phyloP scores from a whole-genome alignment of 306 rosid genomes.

The Rubus parviflorus region DNA sequence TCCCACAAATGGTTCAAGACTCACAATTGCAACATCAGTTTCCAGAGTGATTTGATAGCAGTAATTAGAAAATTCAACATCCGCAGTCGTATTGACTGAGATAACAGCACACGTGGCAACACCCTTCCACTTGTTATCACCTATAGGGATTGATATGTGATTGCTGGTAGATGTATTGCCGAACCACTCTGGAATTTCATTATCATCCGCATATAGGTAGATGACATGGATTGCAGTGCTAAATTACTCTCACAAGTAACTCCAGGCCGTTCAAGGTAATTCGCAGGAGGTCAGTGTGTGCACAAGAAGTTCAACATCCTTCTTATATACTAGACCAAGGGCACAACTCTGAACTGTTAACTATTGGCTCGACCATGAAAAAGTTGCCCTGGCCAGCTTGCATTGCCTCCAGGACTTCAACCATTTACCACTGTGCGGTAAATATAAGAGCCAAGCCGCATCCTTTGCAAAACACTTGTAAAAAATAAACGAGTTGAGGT shows the following conservation, averaged over 20 bases:
- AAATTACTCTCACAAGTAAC: not conserved
- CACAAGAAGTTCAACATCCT: conserved; percentile 1
- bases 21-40: not conserved
- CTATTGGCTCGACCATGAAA: not conserved
- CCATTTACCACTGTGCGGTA: not conserved
- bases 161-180: not conserved
- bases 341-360: not conserved
- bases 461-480: not conserved
- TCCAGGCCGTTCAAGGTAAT: not conserved
- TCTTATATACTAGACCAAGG: not conserved
- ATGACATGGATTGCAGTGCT: not conserved
- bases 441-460: not conserved
- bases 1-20: not conserved
- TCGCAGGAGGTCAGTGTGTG: not conserved
- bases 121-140: not conserved
- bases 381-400: not conserved
- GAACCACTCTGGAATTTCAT: not conserved
- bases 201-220: too few relatives aligned
- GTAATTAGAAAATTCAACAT: not conserved
- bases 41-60: not conserved
- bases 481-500: too few relatives aligned
- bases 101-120: conserved; percentile 8
- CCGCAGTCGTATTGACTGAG: not conserved
- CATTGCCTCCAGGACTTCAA: not conserved
- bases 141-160: not conserved